Conservation (phyloP, 225 moss, liverwort and hornwort species). For the Pseudoscleropodium purum region DNA sequence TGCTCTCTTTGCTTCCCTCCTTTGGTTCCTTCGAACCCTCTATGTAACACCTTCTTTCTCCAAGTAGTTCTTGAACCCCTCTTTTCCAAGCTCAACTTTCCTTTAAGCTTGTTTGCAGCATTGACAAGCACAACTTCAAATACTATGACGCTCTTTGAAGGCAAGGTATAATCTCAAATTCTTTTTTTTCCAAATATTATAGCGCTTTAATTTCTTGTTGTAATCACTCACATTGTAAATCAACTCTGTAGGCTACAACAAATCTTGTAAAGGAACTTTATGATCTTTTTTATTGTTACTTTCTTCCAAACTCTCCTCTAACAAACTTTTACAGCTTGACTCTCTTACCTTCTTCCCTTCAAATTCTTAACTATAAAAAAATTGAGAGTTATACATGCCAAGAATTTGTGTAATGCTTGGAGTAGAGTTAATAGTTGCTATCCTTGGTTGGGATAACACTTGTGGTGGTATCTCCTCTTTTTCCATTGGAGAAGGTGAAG, state of each 20-base stretch:
- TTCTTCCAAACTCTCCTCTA: neutral
- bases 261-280: neutral
- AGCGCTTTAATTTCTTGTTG: too few relatives aligned
- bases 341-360: too few relatives aligned
- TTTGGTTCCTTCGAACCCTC: too few relatives aligned
- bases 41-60: too few relatives aligned
- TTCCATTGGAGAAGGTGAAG: fast-evolving
- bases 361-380: neutral
- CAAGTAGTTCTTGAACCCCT: too few relatives aligned
- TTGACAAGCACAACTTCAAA: too few relatives aligned
- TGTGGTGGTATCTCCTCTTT: neutral
- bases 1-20: too few relatives aligned
- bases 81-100: too few relatives aligned
- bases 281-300: neutral
- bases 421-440: neutral
- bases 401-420: neutral
- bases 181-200: too few relatives aligned
- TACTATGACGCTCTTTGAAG: too few relatives aligned
- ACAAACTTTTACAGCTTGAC: neutral
- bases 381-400: neutral
- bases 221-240: neutral
- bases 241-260: neutral
- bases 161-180: too few relatives aligned
- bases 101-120: too few relatives aligned
- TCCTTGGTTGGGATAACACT: neutral